phyloP scores from a whole-genome alignment of 805 yeast genomes.

The Priceomyces melissophilus region DNA sequence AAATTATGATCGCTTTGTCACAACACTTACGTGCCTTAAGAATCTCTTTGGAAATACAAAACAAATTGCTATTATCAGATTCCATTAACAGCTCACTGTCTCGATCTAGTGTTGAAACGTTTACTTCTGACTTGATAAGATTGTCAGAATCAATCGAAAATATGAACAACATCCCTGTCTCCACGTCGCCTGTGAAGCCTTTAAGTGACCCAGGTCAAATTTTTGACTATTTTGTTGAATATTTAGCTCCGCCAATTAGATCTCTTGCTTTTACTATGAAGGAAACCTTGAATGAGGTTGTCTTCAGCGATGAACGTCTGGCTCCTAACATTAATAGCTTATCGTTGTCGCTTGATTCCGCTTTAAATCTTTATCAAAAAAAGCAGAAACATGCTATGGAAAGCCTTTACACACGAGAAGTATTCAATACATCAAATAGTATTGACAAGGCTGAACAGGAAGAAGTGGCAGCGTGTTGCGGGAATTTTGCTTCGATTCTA shows the following conservation, averaged over 20 bases:
- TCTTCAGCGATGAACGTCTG: conserved; percentile 16
- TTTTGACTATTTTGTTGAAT: conserved; percentile 62
- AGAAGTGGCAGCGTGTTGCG: conserved; percentile 81
- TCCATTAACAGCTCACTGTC: conserved; percentile 3
- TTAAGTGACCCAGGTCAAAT: conserved; percentile 38
- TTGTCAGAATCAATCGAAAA: conserved; percentile 29
- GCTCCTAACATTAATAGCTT: conserved; percentile 49
- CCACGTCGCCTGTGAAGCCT: conserved; percentile 17
- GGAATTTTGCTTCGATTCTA: conserved; percentile 67
- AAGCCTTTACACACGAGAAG: conserved; percentile 53
- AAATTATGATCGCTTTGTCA: conserved; percentile 48
- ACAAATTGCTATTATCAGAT: conserved; percentile 40
- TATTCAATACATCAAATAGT: conserved; percentile 36
- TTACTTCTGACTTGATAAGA: conserved; percentile 12
- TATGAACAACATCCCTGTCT: conserved; percentile 8
- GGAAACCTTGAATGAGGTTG: conserved; percentile 56
- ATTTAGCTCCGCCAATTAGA: conserved; percentile 70
- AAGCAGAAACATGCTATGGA: conserved; percentile 59
- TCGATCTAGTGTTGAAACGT: conserved; percentile 22
- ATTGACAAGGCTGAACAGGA: conserved; percentile 59
- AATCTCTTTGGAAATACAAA: conserved; percentile 66
- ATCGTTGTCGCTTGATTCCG: conserved; percentile 44
- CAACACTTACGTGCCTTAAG: conserved; percentile 64
- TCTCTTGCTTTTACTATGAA: conserved; percentile 62
- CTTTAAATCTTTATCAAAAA: conserved; percentile 51